Percentiles rank a stretch among this genome's conserved stretches.
phyloP scores from a whole-genome alignment of 805 yeast genomes.

The Candida michaelii region DNA sequence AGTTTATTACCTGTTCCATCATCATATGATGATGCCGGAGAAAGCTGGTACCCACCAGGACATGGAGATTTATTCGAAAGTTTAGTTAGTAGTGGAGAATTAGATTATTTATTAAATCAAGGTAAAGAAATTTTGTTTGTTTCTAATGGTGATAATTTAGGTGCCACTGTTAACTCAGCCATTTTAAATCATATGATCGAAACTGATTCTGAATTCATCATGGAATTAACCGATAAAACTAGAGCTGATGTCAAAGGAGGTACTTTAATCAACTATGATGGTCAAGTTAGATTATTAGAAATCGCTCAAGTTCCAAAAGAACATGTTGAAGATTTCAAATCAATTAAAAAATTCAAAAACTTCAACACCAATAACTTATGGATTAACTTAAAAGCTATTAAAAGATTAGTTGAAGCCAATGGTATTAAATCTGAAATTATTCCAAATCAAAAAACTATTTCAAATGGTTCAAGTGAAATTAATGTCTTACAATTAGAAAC shows the following conservation, averaged over 20 bases:
- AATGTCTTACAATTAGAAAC: constrained; percentile 95
- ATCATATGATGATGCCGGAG: constrained; percentile 65
- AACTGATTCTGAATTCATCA: constrained; percentile 88
- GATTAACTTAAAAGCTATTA: constrained; percentile 93
- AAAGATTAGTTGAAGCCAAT: constrained; percentile 83
- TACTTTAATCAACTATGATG: constrained; percentile 93
- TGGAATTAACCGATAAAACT: constrained; percentile 98
- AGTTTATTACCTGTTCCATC: constrained; percentile 95
- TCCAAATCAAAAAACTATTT: constrained; percentile 87
- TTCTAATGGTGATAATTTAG: constrained; percentile 97
- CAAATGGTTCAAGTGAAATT: constrained; percentile 72
- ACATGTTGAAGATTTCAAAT: constrained; percentile 96
- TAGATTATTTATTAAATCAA: constrained; percentile 83
- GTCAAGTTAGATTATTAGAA: constrained; percentile 89
- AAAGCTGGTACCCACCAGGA: constrained; percentile 99
- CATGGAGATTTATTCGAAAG: constrained; percentile 97
- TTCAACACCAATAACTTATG: constrained; percentile 98
- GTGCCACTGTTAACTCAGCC: constrained; percentile 94
- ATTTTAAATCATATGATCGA: constrained; percentile 92
- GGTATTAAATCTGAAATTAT: constrained; percentile 89
- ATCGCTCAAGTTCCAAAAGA: constrained; percentile 99
- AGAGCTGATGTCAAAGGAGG: constrained; percentile 99
- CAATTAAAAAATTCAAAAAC: constrained; percentile 95
- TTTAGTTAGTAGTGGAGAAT: constrained; percentile 83
- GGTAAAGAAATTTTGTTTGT: constrained; percentile 95